Conservation (phyloP, 495 filamentous ascomycete genomes). For the Neurospora sp. region DNA sequence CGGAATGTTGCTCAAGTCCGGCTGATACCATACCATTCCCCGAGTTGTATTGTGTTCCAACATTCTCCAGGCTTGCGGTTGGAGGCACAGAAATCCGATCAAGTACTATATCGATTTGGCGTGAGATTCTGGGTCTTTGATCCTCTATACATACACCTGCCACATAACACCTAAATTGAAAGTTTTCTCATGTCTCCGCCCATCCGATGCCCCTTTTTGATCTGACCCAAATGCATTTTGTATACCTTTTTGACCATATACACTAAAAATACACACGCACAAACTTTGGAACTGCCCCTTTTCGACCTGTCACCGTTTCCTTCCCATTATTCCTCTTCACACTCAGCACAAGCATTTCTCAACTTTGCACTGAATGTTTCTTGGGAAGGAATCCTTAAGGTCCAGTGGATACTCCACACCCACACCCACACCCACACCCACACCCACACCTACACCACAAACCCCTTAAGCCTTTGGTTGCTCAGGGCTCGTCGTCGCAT, state of each 20-base stretch:
- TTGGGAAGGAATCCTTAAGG: not conserved
- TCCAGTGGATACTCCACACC: not conserved
- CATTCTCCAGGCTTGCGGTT: not conserved
- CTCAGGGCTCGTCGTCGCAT: not conserved
- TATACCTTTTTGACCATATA: not conserved
- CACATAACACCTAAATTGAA: not conserved
- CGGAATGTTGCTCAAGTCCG: not conserved
- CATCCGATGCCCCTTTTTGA: not conserved
- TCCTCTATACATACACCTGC: not conserved
- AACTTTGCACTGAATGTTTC: not conserved
- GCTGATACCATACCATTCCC: not conserved
- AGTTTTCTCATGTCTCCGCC: not conserved
- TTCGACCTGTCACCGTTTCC: not conserved
- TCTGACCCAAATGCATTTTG: not conserved
- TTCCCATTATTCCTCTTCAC: not conserved
- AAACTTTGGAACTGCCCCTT: not conserved
- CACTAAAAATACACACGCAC: not conserved
- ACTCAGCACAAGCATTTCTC: not conserved
- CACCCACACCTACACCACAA: not conserved
- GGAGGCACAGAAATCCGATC: not conserved
- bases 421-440: not conserved
- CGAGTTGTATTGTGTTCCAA: not conserved
- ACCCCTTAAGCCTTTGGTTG: constrained; percentile 5
- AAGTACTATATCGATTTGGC: not conserved
- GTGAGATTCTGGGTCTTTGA: not conserved